These are phyloP conservation scores for Paracoccidioides brasiliensis DNA, from an alignment of 2,329 filamentous ascomycete genomes.

Conservation along the genomic window DNA sequence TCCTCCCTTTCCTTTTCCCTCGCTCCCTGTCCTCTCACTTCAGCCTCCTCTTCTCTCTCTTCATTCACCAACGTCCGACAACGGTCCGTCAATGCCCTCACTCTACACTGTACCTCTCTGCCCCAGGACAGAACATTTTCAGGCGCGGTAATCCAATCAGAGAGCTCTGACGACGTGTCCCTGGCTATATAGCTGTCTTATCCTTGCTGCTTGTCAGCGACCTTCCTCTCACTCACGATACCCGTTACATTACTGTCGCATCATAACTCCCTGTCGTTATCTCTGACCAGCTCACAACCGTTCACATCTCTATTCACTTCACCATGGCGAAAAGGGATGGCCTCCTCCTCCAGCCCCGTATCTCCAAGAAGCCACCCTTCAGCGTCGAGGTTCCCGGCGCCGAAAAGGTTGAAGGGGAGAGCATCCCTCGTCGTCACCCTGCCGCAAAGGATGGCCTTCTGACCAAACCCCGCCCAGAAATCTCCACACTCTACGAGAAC, in stretches of 20 bases:
- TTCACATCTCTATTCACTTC: neutral
- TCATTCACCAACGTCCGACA: too few relatives aligned
- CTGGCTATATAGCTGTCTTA: too few relatives aligned
- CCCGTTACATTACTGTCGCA: neutral
- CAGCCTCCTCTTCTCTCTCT: too few relatives aligned
- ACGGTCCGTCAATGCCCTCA: too few relatives aligned
- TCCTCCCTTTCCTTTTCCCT: neutral
- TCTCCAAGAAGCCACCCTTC: conserved; percentile 59
- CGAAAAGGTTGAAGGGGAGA: conserved; percentile 63
- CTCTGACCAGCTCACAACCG: neutral
- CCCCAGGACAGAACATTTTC: too few relatives aligned
- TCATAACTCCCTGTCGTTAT: neutral
- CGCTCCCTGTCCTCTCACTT: too few relatives aligned
- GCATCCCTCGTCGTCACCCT: conserved; percentile 64
- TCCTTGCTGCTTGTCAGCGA: too few relatives aligned
- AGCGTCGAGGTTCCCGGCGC: conserved; percentile 58
- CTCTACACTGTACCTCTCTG: too few relatives aligned
- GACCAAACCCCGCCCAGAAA: conserved; percentile 51
- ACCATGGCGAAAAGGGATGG: conserved; percentile 19
- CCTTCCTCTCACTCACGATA: too few relatives aligned
- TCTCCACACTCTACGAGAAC: conserved; percentile 68
- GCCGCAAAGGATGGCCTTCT: conserved; percentile 58
- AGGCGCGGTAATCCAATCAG: too few relatives aligned
- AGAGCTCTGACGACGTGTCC: too few relatives aligned
- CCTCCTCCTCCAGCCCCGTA: conserved; percentile 31